Base-by-base conservation (phyloP, 345 rosid genomes). In the Citrus glauca region DNA sequence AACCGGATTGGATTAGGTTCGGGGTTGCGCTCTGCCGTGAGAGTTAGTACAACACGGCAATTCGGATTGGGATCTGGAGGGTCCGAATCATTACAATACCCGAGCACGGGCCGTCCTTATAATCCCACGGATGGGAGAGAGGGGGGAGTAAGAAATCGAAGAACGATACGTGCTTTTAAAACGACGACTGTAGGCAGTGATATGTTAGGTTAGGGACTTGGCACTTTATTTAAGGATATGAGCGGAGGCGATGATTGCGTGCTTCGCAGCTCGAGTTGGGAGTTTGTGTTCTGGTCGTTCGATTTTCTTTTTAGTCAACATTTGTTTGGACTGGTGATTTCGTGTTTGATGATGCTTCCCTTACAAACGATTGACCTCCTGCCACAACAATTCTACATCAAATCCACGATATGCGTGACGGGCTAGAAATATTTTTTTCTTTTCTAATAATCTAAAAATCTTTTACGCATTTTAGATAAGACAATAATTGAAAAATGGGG, bases 11-110 rank as follows among this genome's bases (percentile, higher is more conserved):
- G 64, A 67, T 17, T 11, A 7, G 35, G 42, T 22, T 27, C 32
- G 62, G 71, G 38, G 68, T 73, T 38, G 27, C 17, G 50, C 17
- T 45, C 57, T 17, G 55, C 19, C 3, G 11, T 10, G 37, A 25
- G 9, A 0, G 16, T 32, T 19, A 53, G 9, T 5, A 35, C 1
- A 8, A 35, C 66, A 9, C 66, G 69, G 22, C 19, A 73, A 71
- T 74, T 66, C 55, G 74, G 78, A 71, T 74, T 62, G 42, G 74
- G 78, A 61, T 75, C 62, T 71, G 64, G 63, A 68, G 62, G 78
- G 32, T 71, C 79, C 78, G 67, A 75, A 55, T 37, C 64, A 10
- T 62, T 9, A 71, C 83, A 61, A 66, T 75, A 53, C 24, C 48
- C 33, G 24, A 65, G 17, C 1, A 11, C 6, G 32, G 56, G 45